These are phyloP conservation scores for Hibiscus tridactylites DNA, from an alignment of 345 rosid genomes.

Conservation along the genomic window DNA sequence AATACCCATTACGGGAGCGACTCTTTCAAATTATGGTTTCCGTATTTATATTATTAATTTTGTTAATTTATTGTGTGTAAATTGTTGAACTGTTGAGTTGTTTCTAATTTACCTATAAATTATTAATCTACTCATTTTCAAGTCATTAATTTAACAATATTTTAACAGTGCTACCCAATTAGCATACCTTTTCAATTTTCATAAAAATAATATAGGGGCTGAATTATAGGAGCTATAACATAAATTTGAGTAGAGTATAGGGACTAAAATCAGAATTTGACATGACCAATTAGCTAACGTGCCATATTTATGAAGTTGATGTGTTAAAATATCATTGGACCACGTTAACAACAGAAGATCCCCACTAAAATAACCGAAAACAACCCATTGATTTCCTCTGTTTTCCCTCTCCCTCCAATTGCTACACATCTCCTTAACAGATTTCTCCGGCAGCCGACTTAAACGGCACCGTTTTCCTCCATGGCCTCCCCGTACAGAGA, in stretches of 20 bases:
- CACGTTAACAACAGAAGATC: not conserved
- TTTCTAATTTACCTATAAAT: too few relatives aligned
- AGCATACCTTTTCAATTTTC: too few relatives aligned
- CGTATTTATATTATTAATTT: too few relatives aligned
- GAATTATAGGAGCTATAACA: not conserved
- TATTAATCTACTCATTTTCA: too few relatives aligned
- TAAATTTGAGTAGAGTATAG: not conserved
- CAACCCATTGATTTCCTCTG: not conserved
- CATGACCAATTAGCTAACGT: not conserved
- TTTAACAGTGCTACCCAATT: too few relatives aligned
- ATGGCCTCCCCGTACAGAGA: constrained; percentile 65
- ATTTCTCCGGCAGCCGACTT: constrained; percentile 21
- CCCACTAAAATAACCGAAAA: not conserved
- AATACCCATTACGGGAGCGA: too few relatives aligned
- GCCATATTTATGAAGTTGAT: not conserved
- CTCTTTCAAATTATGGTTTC: too few relatives aligned
- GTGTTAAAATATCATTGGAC: not conserved
- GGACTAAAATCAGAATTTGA: not conserved
- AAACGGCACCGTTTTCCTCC: constrained; percentile 10
- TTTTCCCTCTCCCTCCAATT: not conserved
- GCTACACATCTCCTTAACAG: not conserved
- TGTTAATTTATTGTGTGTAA: too few relatives aligned
- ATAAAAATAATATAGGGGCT: too few relatives aligned
- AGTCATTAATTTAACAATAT: too few relatives aligned
- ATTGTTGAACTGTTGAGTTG: too few relatives aligned